Evolutionary conservation across 352 stramenopile genomes (phyloP).

Genomic region (Phytophthora melonis): DNA sequence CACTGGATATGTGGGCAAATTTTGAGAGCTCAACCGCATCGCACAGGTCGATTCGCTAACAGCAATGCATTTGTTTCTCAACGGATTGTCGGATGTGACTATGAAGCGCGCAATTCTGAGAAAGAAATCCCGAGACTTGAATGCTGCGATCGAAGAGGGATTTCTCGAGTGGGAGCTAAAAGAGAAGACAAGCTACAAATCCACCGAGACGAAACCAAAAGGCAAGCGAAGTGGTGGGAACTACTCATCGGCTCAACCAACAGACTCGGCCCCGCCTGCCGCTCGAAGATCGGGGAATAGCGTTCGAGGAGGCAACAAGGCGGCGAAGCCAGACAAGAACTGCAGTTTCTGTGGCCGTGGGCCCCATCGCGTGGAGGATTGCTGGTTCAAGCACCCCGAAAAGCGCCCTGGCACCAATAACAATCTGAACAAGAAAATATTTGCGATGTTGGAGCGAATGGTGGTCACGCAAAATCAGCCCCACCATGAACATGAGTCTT

Average conservation of each 20-base stretch:
- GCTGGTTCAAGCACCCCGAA: conserved; percentile 10
- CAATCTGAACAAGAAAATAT: conserved; percentile 3
- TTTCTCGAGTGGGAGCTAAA: no score
- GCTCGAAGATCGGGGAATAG: neutral
- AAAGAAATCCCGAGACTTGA: no score
- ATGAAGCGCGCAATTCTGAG: no score
- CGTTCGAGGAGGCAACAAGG: neutral
- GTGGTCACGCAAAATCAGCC: neutral
- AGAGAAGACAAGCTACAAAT: no score
- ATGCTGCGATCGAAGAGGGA: no score
- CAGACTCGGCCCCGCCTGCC: neutral
- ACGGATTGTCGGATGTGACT: no score
- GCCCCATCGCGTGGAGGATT: neutral
- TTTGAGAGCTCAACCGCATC: conserved; percentile 23
- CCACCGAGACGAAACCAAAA: conserved; percentile 2
- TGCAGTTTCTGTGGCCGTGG: conserved; percentile 1
- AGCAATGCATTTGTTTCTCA: no score
- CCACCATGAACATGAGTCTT: neutral
- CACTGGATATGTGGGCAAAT: conserved; percentile 23
- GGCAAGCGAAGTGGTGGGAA: neutral
- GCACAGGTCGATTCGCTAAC: no score
- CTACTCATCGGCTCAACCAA: neutral
- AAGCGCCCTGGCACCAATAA: neutral
- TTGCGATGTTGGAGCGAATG: neutral
- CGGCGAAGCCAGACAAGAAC: neutral